Percentiles rank a stretch among this genome's conserved stretches.
Evolutionary conservation across 1,284 basidiomycete species (phyloP).

Genomic region (Puccinia novopanici): DNA sequence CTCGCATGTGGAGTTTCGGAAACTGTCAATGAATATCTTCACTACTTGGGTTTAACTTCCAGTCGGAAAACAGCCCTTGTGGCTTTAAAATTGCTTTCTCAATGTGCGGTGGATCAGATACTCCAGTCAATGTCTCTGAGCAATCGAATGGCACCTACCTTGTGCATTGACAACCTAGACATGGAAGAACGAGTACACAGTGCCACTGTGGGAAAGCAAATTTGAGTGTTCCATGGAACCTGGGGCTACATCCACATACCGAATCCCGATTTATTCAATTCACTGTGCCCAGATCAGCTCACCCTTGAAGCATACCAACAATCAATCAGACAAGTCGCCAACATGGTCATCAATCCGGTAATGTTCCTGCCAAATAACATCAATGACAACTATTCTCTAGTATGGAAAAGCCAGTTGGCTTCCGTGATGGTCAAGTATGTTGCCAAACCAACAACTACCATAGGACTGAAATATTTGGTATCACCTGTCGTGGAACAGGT

Average conservation of each 20-base stretch:
- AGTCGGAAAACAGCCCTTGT: no score
- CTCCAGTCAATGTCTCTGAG: no score
- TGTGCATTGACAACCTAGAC: conserved; percentile 20
- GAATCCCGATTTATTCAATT: not conserved
- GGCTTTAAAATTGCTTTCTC: no score
- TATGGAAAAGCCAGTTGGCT: conserved; percentile 3
- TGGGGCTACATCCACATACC: not conserved
- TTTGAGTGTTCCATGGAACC: no score
- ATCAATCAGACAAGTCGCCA: not conserved
- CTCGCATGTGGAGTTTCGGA: conserved; percentile 11
- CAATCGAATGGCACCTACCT: no score
- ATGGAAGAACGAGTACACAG: conserved; percentile 22
- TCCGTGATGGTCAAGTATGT: not conserved
- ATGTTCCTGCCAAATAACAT: not conserved
- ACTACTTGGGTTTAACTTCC: no score
- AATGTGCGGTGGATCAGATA: no score
- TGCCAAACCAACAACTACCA: not conserved
- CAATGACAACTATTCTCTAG: no score
- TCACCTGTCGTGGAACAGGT: not conserved
- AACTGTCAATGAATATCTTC: no score
- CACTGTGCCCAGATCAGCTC: no score
- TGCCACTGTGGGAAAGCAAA: no score
- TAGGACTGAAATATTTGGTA: no score
- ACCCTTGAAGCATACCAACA: not conserved
- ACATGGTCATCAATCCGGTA: not conserved